Percentiles rank a stretch among this genome's conserved stretches.
phyloP scores from a whole-genome alignment of 2,329 filamentous ascomycete genomes.

The Tolypocladium inflatum region DNA sequence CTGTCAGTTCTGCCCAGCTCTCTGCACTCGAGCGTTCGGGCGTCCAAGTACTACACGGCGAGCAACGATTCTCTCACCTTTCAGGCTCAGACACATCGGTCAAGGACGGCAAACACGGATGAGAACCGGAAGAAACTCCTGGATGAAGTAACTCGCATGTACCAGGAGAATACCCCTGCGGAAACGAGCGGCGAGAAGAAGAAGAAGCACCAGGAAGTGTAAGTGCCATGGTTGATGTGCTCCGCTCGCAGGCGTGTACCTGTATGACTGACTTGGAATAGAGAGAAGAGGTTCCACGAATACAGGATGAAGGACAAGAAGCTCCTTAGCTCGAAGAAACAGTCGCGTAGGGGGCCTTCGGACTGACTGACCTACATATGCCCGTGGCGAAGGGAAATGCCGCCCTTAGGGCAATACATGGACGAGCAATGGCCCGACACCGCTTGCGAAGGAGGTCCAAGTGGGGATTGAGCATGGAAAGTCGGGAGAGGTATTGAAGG shows the following conservation, averaged over 20 bases:
- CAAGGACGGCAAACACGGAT: conserved; percentile 39
- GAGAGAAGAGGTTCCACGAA: conserved; percentile 36
- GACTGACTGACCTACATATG: conserved; percentile 14
- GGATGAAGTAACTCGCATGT: conserved; percentile 39
- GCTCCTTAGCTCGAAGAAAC: conserved; percentile 39
- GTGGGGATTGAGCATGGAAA: not conserved
- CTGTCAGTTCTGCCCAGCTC: conserved; percentile 34
- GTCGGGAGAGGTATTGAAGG: not conserved
- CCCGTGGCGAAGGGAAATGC: too few relatives aligned
- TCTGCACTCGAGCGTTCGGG: conserved; percentile 35
- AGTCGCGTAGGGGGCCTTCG: conserved; percentile 28
- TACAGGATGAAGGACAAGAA: conserved; percentile 38
- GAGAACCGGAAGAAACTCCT: conserved; percentile 42
- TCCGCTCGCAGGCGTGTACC: too few relatives aligned
- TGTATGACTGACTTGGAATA: conserved; percentile 15
- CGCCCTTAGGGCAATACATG: not conserved
- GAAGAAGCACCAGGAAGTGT: conserved; percentile 41
- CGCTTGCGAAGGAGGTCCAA: not conserved
- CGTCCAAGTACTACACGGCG: conserved; percentile 44
- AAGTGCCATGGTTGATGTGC: conserved; percentile 8
- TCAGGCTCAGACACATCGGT: conserved; percentile 45
- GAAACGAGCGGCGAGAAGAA: conserved; percentile 35
- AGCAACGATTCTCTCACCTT: conserved; percentile 43
- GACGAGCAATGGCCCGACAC: not conserved
- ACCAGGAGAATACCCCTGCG: conserved; percentile 34